phyloP scores from a whole-genome alignment of 345 rosid genomes.

The Microthlaspi erraticum region DNA sequence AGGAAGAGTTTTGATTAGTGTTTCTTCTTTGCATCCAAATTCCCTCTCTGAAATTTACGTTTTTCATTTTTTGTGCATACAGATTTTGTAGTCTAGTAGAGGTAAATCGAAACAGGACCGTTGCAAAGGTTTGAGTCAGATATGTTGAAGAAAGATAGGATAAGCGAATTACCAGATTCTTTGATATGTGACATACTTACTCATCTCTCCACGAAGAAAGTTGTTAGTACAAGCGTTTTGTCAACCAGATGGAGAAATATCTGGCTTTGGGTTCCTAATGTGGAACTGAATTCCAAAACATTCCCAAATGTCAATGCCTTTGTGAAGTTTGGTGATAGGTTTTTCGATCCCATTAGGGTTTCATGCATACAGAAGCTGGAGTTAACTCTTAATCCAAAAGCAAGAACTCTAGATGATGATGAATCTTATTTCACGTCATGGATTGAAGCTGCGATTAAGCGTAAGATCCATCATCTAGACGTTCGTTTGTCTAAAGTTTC shows the following conservation, averaged over 20 bases:
- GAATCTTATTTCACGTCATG: neutral
- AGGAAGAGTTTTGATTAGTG: too few relatives aligned
- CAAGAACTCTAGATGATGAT: neutral
- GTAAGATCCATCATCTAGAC: constrained; percentile 6
- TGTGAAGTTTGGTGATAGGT: neutral
- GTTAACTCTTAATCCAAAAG: neutral
- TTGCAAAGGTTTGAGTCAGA: neutral
- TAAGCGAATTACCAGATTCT: neutral
- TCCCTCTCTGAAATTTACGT: too few relatives aligned
- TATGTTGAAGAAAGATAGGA: neutral
- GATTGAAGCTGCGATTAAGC: constrained; percentile 3
- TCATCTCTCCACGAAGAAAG: neutral
- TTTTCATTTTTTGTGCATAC: too few relatives aligned
- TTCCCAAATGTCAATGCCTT: neutral
- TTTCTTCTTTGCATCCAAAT: too few relatives aligned
- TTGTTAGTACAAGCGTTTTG: neutral
- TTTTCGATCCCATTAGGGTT: neutral
- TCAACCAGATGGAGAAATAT: constrained; percentile 4
- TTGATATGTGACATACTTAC: neutral
- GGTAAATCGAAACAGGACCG: too few relatives aligned
- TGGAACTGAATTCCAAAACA: neutral
- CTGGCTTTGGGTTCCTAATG: neutral
- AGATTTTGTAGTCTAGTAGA: too few relatives aligned
- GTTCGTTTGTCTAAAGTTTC: neutral
- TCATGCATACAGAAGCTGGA: neutral